A percentile compares a stretch with the other conserved stretches of the same genome.
These are phyloP conservation scores for Aureobasidium sp. DNA, from an alignment of 2,329 filamentous ascomycete genomes.

Conservation along the genomic window DNA sequence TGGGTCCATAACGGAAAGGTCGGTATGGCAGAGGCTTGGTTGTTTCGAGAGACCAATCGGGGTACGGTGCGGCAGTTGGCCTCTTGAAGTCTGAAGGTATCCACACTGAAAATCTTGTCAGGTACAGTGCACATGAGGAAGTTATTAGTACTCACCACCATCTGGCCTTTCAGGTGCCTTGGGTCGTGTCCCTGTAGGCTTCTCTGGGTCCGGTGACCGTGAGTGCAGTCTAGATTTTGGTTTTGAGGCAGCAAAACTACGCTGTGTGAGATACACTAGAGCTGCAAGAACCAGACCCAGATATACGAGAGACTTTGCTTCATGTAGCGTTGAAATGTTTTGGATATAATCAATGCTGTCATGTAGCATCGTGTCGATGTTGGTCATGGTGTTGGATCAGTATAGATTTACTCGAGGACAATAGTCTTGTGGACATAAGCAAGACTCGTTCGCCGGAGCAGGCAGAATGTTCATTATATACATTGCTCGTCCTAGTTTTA, in stretches of 20 bases:
- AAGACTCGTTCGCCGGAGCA: neutral
- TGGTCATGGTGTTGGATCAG: neutral
- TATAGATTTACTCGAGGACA: neutral
- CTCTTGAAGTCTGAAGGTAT: constrained; percentile 51
- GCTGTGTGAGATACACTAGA: neutral
- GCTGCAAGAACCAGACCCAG: constrained; percentile 1
- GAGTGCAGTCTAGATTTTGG: constrained; percentile 3
- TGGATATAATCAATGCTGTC: neutral
- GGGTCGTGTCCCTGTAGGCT: constrained; percentile 27
- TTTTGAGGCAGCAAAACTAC: neutral
- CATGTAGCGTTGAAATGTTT: neutral
- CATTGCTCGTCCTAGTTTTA: neutral
- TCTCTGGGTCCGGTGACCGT: constrained; percentile 41
- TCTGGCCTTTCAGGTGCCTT: constrained; percentile 35
- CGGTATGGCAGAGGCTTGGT: constrained; percentile 71
- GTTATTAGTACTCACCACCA: constrained; percentile 37
- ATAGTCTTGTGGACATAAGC: neutral
- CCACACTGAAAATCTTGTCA: constrained; percentile 42
- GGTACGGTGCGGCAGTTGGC: constrained; percentile 55
- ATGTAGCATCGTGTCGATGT: neutral
- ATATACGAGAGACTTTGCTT: constrained; percentile 7
- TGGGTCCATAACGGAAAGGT: constrained; percentile 70
- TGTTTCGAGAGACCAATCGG: constrained; percentile 59
- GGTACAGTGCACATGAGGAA: neutral
- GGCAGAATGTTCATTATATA: neutral